phyloP scores from a whole-genome alignment of 2,329 filamentous ascomycete genomes.

The Neophaeococcomyces aloes region DNA sequence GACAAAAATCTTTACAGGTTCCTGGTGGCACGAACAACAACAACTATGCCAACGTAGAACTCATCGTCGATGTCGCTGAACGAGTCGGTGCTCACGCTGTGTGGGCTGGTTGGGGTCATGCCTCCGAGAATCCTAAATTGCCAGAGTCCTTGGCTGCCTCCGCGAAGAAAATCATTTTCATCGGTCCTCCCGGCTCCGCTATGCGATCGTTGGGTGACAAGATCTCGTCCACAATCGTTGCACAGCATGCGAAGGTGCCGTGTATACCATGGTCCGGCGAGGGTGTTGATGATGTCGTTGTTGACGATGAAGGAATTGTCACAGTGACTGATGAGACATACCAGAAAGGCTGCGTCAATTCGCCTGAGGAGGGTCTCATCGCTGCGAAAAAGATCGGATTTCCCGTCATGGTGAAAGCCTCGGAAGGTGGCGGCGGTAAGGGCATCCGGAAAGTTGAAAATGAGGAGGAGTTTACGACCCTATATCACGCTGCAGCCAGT shows the following conservation, averaged over 20 bases:
- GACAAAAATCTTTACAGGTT: constrained; percentile 42
- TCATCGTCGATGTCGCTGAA: constrained; percentile 97
- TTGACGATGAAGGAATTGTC: constrained; percentile 77
- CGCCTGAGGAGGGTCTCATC: constrained; percentile 77
- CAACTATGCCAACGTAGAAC: constrained; percentile 98
- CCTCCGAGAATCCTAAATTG: constrained; percentile 95
- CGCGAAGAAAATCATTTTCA: constrained; percentile 98
- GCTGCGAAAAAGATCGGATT: constrained; percentile 89
- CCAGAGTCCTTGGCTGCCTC: constrained; percentile 93
- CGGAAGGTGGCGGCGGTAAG: constrained; percentile 96
- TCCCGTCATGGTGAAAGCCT: constrained; percentile 99
- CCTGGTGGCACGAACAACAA: constrained; percentile 99
- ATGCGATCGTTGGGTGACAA: constrained; percentile 99
- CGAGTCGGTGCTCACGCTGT: constrained; percentile 97
- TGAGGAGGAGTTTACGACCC: constrained; percentile 70
- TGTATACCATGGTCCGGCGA: constrained; percentile 99
- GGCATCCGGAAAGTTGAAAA: constrained; percentile 90
- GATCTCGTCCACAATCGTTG: constrained; percentile 98
- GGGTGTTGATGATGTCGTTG: constrained; percentile 68
- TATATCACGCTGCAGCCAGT: constrained; percentile 92
- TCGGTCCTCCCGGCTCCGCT: constrained; percentile 90
- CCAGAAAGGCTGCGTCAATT: constrained; percentile 78
- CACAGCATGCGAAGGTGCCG: constrained; percentile 88
- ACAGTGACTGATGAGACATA: constrained; percentile 82
- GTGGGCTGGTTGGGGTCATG: constrained; percentile 98